Evolutionary conservation across 805 yeast genomes (phyloP).

Genomic region (Wickerhamomyces alni): DNA sequence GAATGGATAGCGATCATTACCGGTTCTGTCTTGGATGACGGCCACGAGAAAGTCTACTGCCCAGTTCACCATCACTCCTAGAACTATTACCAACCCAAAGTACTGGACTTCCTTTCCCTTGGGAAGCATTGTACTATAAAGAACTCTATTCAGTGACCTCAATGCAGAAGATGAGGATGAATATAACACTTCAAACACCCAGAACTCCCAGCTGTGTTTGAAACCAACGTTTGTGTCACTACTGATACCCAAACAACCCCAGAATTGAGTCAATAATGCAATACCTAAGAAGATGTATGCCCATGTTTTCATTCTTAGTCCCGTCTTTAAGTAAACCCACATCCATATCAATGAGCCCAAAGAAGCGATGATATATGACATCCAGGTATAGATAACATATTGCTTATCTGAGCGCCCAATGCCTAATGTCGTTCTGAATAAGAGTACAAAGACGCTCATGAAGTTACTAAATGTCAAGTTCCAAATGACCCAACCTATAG

Average conservation of each 20-base stretch:
- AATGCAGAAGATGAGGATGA: slow-evolving; percentile 30
- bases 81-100: slow-evolving; percentile 35
- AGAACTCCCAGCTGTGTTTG: slow-evolving; percentile 37
- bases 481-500: slow-evolving; percentile 39
- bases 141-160: slow-evolving; percentile 30
- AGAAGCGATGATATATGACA: slow-evolving; percentile 30
- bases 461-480: slow-evolving; percentile 31
- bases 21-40: slow-evolving; percentile 33
- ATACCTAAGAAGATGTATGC: slow-evolving; percentile 28
- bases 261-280: slow-evolving; percentile 30
- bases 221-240: slow-evolving; percentile 27
- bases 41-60: slow-evolving; percentile 34
- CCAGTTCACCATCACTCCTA: slow-evolving; percentile 38
- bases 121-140: slow-evolving; percentile 33
- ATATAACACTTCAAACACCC: slow-evolving; percentile 34
- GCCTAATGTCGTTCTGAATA: slow-evolving; percentile 35
- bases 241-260: slow-evolving; percentile 34
- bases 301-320: slow-evolving; percentile 28
- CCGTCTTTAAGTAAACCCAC: slow-evolving; percentile 25
- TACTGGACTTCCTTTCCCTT: slow-evolving; percentile 37
- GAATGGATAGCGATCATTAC: slow-evolving; percentile 32
- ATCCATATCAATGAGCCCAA: slow-evolving; percentile 33
- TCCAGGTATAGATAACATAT: slow-evolving; percentile 33
- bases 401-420: slow-evolving; percentile 32
- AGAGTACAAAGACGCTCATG: slow-evolving; percentile 28